phyloP scores from a whole-genome alignment of 352 stramenopile genomes.

The Phytophthora parvispora region DNA sequence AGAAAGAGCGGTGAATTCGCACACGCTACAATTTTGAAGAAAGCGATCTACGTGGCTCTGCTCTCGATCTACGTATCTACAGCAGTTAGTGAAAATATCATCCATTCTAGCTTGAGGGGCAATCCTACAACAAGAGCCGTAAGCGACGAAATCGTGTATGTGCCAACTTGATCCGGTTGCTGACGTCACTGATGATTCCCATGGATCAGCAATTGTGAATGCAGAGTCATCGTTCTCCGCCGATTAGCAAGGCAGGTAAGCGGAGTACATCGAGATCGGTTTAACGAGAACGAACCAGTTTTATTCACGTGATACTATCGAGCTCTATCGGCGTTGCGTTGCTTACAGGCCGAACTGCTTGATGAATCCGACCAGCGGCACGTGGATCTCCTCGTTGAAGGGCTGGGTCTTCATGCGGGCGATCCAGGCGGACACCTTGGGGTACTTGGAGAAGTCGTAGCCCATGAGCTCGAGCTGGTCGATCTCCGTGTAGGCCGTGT shows the following conservation, averaged over 20 bases:
- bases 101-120: not conserved
- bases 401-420: slow-evolving; percentile 63
- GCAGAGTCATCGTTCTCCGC: not conserved
- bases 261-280: not conserved
- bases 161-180: not conserved
- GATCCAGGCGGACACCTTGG: slow-evolving; percentile 61
- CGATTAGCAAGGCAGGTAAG: not conserved
- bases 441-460: slow-evolving; percentile 64
- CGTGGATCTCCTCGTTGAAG: slow-evolving; percentile 66
- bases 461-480: slow-evolving; percentile 72
- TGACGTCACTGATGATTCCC: slow-evolving; percentile 8
- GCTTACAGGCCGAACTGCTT: slow-evolving; percentile 39
- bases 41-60: not conserved
- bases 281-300: slow-evolving; percentile 1
- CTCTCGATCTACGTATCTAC: not conserved
- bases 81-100: slow-evolving; percentile 26
- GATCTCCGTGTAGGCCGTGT: slow-evolving; percentile 66
- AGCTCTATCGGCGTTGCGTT: not conserved
- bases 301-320: slow-evolving; percentile 19
- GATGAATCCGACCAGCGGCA: slow-evolving; percentile 37
- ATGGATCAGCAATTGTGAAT: not conserved
- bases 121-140: not conserved
- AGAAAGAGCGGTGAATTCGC: slow-evolving; percentile 42
- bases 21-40: slow-evolving; percentile 6
- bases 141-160: not conserved